Base-by-base conservation (phyloP, 1,139 yeast species). In the Taphrina populina region DNA sequence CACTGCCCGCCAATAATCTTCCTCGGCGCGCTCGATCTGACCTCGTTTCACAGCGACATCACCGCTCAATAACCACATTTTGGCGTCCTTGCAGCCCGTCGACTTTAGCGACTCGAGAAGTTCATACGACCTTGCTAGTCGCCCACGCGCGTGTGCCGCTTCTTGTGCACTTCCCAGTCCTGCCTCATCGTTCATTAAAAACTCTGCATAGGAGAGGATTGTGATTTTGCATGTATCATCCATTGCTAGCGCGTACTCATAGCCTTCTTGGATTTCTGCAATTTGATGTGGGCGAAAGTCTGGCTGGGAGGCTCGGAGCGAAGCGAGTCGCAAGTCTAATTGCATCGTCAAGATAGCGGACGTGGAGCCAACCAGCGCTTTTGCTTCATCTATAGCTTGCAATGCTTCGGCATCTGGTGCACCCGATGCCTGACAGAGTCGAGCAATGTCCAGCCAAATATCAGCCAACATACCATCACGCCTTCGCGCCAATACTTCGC, bases 1-100 rank as follows among this genome's bases (percentile, higher is more conserved):
- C 21, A 45, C 52, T 15, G 52, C 39, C 10, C 17, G 23, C 52
- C 52, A 45, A 33, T 45, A 45, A 11, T 33, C 40, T 21, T n/a
- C 33, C 52, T 34, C 40, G 4, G 52, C 52, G 19, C 40, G 30
- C 6, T 33, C 52, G 13, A 17, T 15, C 5, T 45, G 40, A 2
- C 33, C 33, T 13, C 52, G 10, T 5, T n/a, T 15, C 32, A 23
- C 11, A 8, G 40, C 39, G 6, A 45, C 40, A 24, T 34, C 52
- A 5, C 33, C 52, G 6, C 27, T 26, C 33, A 34, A 15, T 15
- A 13, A 32, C 52, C 52, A 45, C 33, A 45, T 13, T 19, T 15
- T 19, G 7, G 52, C 40, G 15, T 34, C 17, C 41, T 19, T 6
- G n/a, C n/a, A n/a, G 13, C 29, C 43, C 3, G 52, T 33, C 7